phyloP scores from a whole-genome alignment of 441 rosid species.

The Croton laevigatus region DNA sequence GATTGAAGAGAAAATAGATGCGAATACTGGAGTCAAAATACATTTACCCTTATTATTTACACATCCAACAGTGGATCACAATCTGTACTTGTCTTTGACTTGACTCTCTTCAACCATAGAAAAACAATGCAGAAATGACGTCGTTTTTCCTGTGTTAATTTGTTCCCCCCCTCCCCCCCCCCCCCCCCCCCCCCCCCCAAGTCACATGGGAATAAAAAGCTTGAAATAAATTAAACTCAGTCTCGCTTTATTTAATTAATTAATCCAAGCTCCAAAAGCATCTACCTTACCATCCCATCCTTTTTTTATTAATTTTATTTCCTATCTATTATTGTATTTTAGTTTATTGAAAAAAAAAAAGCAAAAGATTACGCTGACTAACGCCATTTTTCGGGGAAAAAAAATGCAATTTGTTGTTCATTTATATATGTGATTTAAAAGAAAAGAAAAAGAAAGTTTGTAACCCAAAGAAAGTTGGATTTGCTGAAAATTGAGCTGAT shows the following conservation, averaged over 20 bases:
- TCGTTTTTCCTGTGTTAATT: not conserved
- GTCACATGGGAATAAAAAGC: not conserved
- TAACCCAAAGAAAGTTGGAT: no score
- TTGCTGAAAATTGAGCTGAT: not conserved
- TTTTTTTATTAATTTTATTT: not conserved
- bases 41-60: not conserved
- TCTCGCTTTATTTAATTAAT: not conserved
- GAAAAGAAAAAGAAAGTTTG: no score
- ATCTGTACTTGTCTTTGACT: not conserved
- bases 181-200: no score
- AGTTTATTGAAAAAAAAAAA: not conserved
- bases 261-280: not conserved
- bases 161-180: not conserved
- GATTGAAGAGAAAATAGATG: no score
- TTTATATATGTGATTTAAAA: no score
- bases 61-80: slow-evolving; percentile 15
- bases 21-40: no score
- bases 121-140: not conserved
- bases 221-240: not conserved
- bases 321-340: not conserved
- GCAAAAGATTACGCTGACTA: no score
- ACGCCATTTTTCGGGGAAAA: no score
- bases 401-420: no score
- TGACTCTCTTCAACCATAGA: not conserved
- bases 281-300: not conserved